Evolutionary conservation across 345 rosid genomes (phyloP), one percentile per base, ranked within the genome.

Genomic region (Noccaea bulbosa): DNA sequence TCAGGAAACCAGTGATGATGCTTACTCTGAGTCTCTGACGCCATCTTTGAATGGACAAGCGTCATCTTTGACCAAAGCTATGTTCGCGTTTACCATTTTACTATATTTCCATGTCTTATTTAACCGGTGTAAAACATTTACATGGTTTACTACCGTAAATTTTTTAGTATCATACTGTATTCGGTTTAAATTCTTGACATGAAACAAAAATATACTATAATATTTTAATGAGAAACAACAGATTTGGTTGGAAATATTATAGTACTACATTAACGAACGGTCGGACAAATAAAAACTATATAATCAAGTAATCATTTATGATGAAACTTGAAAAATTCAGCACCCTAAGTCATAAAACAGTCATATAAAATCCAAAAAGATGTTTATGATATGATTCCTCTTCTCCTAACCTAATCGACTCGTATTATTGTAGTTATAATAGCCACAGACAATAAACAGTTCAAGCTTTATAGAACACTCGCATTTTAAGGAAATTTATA

Each of bases 1-100:
- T 14, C 24, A 33, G 58, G 39, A 27, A 48, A 39, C 58, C 38
- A 71, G 47, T 52, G 69, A 71, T 43, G 54, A 34, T 60, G 43
- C 37, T 22, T 41, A 70, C 65, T 20, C 37, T 51, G 8, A 51
- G 39, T 7, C 45, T 20, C 37, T 43, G 38, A 62, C 69, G 69
- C 53, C 63, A 45, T 27, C n/a, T 5, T 61, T 17, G 33, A 3
- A 17, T 51, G 48, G 46, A 62, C 75, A 51, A 50, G 0, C 34
- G 64, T 72, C 76, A 71, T 71, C 69, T 62, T 71, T 71, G 76
- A 69, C 65, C 57, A 58, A 37, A 57, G 47, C 48, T 34, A 16
- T 9, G 2, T 54, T 15, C 30, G 11, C 6, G 15, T 54, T 20
- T 8, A 45, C 46, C 45, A 33, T 30, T 7, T n/a, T 53, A 17